phyloP scores from a whole-genome alignment of 371 early-diverging fungal genomes.

The Circinella umbellata region DNA sequence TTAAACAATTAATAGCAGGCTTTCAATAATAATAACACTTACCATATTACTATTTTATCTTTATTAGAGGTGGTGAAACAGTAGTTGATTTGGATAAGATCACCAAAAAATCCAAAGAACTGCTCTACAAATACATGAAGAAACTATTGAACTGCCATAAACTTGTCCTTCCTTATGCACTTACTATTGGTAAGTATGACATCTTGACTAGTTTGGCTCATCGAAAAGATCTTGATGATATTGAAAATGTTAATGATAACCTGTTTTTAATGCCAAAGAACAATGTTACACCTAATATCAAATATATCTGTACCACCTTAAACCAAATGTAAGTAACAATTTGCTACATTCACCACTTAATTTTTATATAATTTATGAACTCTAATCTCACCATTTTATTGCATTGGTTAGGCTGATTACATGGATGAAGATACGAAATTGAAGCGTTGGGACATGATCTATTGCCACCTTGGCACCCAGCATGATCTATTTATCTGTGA shows the following conservation, averaged over 20 bases:
- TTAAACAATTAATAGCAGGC: no score
- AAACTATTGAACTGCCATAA: not conserved
- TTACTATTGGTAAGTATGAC: not conserved
- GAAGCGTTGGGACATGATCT: constrained; percentile 4
- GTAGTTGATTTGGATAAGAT: no score
- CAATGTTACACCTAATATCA: not conserved
- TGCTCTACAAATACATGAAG: not conserved
- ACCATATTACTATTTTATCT: no score
- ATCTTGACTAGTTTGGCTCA: not conserved
- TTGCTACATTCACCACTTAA: not conserved
- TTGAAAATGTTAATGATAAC: not conserved
- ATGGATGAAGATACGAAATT: not conserved
- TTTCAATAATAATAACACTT: no score
- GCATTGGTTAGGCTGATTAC: no score
- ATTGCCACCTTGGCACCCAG: not conserved
- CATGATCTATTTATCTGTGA: constrained; percentile 1
- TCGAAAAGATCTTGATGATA: not conserved
- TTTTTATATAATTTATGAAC: not conserved
- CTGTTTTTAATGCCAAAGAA: not conserved
- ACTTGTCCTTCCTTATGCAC: not conserved
- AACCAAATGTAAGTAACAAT: not conserved
- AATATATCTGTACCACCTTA: not conserved
- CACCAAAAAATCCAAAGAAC: no score
- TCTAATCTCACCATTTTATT: no score
- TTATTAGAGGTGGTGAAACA: no score